Conservation (phyloP, 371 early-diverging fungal species). For the Apophysomyces elegans region DNA sequence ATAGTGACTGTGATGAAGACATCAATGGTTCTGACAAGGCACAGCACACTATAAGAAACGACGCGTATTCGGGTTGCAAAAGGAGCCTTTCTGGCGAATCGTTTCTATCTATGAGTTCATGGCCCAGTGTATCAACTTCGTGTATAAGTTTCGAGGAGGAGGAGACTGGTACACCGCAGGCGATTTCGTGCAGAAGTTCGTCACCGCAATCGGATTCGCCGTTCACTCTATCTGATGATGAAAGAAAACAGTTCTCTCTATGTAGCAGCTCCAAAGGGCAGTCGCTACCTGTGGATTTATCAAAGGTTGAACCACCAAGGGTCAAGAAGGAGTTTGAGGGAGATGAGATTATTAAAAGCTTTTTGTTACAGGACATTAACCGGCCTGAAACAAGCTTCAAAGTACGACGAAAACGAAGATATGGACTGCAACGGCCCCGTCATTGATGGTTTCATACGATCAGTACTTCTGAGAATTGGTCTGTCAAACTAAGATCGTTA, state of each 20-base stretch:
- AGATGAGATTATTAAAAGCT: neutral
- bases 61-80: neutral
- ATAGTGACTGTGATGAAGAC: neutral
- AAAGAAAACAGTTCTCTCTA: neutral
- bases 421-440: neutral
- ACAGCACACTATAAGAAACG: neutral
- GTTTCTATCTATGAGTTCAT: neutral
- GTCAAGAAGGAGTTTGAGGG: neutral
- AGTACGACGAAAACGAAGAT: slow-evolving; percentile 3
- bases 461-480: neutral
- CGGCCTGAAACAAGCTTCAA: neutral
- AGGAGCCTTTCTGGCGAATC: neutral
- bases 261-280: neutral
- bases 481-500: neutral
- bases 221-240: neutral
- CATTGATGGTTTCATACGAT: neutral
- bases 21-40: neutral
- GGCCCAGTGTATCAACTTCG: neutral
- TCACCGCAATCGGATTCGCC: neutral
- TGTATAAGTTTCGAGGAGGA: neutral
- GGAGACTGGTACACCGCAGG: neutral
- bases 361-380: neutral
- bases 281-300: neutral
- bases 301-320: neutral
- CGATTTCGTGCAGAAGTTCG: too few species aligned